Evolutionary conservation across 768 basidiomycete genomes (phyloP).

Genomic region (Mycena olivaceomarginata): DNA sequence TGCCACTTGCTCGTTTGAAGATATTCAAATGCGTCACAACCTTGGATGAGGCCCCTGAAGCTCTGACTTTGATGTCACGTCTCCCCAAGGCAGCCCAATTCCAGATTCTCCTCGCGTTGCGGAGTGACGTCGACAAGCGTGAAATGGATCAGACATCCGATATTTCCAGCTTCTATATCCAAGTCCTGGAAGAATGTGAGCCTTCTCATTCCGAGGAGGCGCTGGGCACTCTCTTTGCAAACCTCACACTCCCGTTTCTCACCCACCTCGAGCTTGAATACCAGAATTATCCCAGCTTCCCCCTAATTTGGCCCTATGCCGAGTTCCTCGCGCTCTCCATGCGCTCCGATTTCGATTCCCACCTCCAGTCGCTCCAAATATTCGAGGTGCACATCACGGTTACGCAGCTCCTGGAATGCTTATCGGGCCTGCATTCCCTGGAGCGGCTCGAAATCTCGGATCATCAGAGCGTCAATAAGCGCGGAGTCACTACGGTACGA

Average conservation of each 20-base stretch:
- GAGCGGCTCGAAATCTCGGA: slow-evolving; percentile 25
- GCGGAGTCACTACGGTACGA: too few relatives aligned
- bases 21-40: background rate
- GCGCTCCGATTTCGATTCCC: slow-evolving; percentile 10
- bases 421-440: background rate
- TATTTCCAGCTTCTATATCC: background rate
- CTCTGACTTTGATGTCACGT: background rate
- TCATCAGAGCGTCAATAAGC: slow-evolving; percentile 1
- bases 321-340: slow-evolving; percentile 13
- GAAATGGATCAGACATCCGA: background rate
- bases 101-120: background rate
- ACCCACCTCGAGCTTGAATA: background rate
- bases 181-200: background rate
- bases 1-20: background rate
- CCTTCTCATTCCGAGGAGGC: background rate
- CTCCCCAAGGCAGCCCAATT: background rate
- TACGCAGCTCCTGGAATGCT: slow-evolving; percentile 7
- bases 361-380: background rate
- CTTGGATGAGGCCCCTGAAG: background rate
- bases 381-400: slow-evolving; percentile 3
- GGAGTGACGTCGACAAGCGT: background rate
- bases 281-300: background rate
- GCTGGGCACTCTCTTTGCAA: background rate
- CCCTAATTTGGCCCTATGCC: slow-evolving; percentile 1
- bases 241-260: background rate